Conservation (phyloP, 306 rosid genomes). For the Mimosa pudica region DNA sequence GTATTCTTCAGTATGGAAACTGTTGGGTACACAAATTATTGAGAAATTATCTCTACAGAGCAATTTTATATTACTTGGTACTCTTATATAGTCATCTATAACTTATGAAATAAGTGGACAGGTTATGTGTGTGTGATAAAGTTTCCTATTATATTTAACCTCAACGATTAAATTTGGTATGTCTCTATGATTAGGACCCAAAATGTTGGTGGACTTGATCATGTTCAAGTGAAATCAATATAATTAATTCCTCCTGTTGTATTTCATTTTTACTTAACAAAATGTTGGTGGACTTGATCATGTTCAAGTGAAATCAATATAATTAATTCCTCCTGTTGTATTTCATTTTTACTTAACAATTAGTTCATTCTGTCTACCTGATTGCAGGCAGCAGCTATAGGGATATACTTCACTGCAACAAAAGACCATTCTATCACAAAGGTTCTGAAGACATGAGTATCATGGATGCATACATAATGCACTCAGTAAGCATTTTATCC, state of each 20-base stretch:
- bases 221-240: not conserved
- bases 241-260: not conserved
- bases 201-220: not conserved
- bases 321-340: not conserved
- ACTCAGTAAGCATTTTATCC: conserved; percentile 60
- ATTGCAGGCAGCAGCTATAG: conserved; percentile 76
- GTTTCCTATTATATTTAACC: not conserved
- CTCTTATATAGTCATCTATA: not conserved
- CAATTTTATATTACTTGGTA: not conserved
- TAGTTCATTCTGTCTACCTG: conserved; percentile 33
- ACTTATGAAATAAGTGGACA: not conserved
- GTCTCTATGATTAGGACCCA: not conserved
- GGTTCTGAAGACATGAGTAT: conserved; percentile 66
- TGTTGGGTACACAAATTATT: not conserved
- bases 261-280: conserved; percentile 24
- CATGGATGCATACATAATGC: conserved; percentile 87
- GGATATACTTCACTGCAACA: conserved; percentile 79
- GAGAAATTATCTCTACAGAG: not conserved
- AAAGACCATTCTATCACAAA: conserved; percentile 84
- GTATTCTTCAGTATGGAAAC: not conserved
- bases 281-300: not conserved
- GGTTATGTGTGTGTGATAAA: not conserved
- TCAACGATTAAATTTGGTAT: not conserved
- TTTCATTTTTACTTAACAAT: conserved; percentile 29
- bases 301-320: not conserved